phyloP scores from a whole-genome alignment of 78 protist species.

The Tieghemostelium lacteum region DNA sequence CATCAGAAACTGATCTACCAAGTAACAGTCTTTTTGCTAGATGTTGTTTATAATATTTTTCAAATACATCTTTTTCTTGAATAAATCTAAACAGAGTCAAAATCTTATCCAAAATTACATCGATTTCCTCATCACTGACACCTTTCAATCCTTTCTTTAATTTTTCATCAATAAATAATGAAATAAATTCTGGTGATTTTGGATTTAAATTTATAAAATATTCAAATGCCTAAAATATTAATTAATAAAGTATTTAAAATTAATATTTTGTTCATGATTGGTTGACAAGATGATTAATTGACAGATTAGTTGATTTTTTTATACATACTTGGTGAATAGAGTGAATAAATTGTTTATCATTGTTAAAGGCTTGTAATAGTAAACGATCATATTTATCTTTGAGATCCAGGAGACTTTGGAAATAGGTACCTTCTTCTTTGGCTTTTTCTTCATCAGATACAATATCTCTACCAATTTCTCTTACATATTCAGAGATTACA shows the following conservation, averaged over 20 bases:
- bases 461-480: slow-evolving; percentile 72
- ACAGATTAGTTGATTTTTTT: background rate
- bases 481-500: slow-evolving; percentile 66
- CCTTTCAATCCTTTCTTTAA: slow-evolving; percentile 85
- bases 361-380: slow-evolving; percentile 66
- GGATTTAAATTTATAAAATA: slow-evolving; percentile 79
- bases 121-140: slow-evolving; percentile 89
- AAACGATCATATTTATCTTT: slow-evolving; percentile 85
- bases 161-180: slow-evolving; percentile 82
- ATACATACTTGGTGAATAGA: slow-evolving; percentile 66
- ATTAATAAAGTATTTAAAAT: background rate
- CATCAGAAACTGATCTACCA: slow-evolving; percentile 85
- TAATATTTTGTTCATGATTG: no score
- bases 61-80: slow-evolving; percentile 97
- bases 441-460: slow-evolving; percentile 83
- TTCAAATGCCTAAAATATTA: slow-evolving; percentile 87
- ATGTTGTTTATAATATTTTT: slow-evolving; percentile 95
- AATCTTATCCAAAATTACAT: slow-evolving; percentile 71
- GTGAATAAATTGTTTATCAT: slow-evolving; percentile 75
- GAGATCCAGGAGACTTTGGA: slow-evolving; percentile 88
- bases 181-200: slow-evolving; percentile 92
- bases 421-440: slow-evolving; percentile 48
- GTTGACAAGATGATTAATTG: background rate
- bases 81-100: slow-evolving; percentile 89
- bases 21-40: slow-evolving; percentile 94